These are phyloP conservation scores for Trichoderma gracile DNA, from an alignment of 2,329 filamentous ascomycete species.

Conservation along the genomic window DNA sequence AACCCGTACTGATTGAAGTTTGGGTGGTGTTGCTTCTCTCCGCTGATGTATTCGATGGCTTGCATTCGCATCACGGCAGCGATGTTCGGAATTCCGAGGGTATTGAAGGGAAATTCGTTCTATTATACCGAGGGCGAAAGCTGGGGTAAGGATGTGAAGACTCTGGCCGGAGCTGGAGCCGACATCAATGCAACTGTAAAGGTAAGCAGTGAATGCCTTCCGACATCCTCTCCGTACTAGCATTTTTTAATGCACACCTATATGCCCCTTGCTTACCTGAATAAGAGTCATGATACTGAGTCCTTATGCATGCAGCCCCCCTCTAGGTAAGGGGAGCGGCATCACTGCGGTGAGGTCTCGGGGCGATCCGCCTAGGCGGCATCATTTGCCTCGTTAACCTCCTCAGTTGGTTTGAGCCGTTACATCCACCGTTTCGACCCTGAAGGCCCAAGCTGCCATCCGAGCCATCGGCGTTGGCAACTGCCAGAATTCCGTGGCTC, in stretches of 20 bases:
- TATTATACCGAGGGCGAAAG: background rate
- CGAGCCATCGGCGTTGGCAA: background rate
- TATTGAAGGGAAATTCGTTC: background rate
- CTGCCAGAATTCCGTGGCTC: background rate
- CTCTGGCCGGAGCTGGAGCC: background rate
- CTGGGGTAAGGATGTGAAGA: background rate
- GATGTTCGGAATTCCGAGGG: background rate
- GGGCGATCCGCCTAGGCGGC: background rate
- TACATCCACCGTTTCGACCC: background rate
- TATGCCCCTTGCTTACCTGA: too few species aligned
- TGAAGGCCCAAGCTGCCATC: background rate
- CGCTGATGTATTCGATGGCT: background rate
- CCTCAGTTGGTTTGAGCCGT: background rate
- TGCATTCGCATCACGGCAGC: background rate
- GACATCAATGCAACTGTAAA: background rate
- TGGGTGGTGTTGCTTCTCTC: background rate
- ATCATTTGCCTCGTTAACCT: background rate
- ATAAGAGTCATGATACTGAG: background rate
- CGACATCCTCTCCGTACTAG: background rate
- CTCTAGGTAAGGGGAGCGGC: background rate
- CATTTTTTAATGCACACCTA: too few species aligned
- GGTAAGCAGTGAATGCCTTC: background rate
- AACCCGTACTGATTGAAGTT: background rate
- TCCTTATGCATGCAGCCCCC: background rate
- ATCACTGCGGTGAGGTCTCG: background rate